Conservation (phyloP, 495 filamentous ascomycete genomes). For the Saxispiralis lemnorum region DNA sequence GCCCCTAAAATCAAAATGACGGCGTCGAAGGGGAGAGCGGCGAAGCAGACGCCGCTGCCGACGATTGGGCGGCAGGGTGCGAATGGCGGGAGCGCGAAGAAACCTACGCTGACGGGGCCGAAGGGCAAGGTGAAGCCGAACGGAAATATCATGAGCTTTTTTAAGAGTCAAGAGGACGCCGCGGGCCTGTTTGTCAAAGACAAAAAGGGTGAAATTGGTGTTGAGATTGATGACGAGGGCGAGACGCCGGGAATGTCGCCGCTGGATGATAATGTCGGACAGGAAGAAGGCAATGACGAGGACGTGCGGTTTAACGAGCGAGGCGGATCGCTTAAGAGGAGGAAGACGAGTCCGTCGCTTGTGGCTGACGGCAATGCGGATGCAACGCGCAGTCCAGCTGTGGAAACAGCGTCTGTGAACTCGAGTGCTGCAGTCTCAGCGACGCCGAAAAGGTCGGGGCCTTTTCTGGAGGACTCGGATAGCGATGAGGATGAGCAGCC, state of each 20-base stretch:
- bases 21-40: constrained; percentile 11
- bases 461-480: constrained; percentile 53
- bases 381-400: neutral
- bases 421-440: neutral
- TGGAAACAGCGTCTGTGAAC: neutral
- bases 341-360: constrained; percentile 21
- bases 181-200: constrained; percentile 23
- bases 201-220: constrained; percentile 18
- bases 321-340: constrained; percentile 27
- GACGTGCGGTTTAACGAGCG: constrained; percentile 38
- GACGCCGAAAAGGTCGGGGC: constrained; percentile 21
- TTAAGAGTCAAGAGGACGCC: constrained; percentile 48
- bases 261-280: constrained; percentile 17
- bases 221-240: neutral
- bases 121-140: constrained; percentile 37
- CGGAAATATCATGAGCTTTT: constrained; percentile 62
- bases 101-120: constrained; percentile 6
- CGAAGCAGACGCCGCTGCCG: constrained; percentile 18
- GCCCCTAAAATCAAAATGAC: constrained; percentile 15
- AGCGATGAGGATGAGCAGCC: constrained; percentile 35
- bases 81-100: constrained; percentile 13
- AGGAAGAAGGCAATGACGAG: constrained; percentile 24
- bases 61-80: constrained; percentile 14
- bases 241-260: neutral
- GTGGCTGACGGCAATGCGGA: neutral